Evolutionary conservation across 1,139 yeast species (phyloP).

Genomic region (Sugiyamaella sp.): DNA sequence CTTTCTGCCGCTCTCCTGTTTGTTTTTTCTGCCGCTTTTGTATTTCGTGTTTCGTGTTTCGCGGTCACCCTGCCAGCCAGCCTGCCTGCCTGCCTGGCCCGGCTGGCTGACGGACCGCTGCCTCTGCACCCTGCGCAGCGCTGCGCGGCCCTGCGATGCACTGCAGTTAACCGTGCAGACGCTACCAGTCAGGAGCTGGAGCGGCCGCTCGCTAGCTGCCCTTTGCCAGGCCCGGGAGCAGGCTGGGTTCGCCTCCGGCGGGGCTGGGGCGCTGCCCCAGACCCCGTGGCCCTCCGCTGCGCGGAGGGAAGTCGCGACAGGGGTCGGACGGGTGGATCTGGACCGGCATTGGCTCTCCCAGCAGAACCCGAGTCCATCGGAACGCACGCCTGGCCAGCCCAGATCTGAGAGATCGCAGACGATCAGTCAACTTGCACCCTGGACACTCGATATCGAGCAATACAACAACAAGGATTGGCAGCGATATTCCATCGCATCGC

Average conservation of each 20-base stretch:
- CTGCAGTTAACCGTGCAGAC: too few relatives aligned
- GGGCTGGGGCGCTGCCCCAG: conserved; percentile 3
- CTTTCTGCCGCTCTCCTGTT: neutral
- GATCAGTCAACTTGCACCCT: too few relatives aligned
- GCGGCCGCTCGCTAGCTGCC: neutral
- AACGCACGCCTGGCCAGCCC: too few relatives aligned
- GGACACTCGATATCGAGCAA: too few relatives aligned
- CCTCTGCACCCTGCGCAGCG: neutral
- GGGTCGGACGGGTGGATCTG: too few relatives aligned
- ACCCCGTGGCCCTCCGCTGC: conserved; percentile 5
- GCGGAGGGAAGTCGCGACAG: too few relatives aligned
- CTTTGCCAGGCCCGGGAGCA: neutral
- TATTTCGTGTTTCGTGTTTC: neutral
- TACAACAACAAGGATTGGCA: too few relatives aligned
- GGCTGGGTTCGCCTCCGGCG: neutral
- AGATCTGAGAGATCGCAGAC: too few relatives aligned
- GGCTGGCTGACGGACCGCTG: neutral
- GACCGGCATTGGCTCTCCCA: too few relatives aligned
- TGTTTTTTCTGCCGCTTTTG: neutral
- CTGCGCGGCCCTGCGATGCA: too few relatives aligned
- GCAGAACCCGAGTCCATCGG: too few relatives aligned
- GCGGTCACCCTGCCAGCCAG: neutral
- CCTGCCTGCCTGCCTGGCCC: neutral
- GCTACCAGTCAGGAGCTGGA: neutral
- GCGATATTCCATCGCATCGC: too few relatives aligned